These are phyloP conservation scores for Torulaspora quercuum DNA, from an alignment of 805 yeast genomes.

Conservation along the genomic window DNA sequence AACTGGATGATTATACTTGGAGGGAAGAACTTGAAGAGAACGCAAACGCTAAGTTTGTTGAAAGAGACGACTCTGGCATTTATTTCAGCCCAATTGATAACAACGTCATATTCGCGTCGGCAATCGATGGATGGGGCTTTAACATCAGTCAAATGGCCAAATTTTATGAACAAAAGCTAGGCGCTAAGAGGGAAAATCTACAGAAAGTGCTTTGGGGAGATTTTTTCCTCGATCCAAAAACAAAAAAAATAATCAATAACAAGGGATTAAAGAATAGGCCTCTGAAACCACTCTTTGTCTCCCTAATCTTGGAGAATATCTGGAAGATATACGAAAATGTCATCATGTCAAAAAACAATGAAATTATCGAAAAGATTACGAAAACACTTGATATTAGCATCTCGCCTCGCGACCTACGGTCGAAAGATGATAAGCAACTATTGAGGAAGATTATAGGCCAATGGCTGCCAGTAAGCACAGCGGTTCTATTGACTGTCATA, in stretches of 20 bases:
- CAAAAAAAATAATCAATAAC: slow-evolving; percentile 72
- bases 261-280: slow-evolving; percentile 59
- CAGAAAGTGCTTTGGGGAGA: slow-evolving; percentile 96
- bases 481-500: slow-evolving; percentile 78
- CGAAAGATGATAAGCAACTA: slow-evolving; percentile 68
- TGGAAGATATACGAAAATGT: slow-evolving; percentile 87
- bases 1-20: slow-evolving; percentile 80
- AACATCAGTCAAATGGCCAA: slow-evolving; percentile 83
- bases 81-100: slow-evolving; percentile 85
- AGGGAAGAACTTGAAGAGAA: slow-evolving; percentile 58
- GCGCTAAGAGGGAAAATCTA: slow-evolving; percentile 73
- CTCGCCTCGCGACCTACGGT: slow-evolving; percentile 68
- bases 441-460: slow-evolving; percentile 73
- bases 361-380: slow-evolving; percentile 70
- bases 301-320: slow-evolving; percentile 79
- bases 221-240: slow-evolving; percentile 81
- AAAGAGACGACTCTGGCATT: slow-evolving; percentile 72
- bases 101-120: slow-evolving; percentile 86
- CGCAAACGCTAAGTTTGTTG: slow-evolving; percentile 54
- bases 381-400: slow-evolving; percentile 65
- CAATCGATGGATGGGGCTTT: slow-evolving; percentile 98
- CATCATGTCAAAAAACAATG: slow-evolving; percentile 60
- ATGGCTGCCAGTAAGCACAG: slow-evolving; percentile 91
- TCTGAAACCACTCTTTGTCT: slow-evolving; percentile 80
- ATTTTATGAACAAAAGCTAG: slow-evolving; percentile 78